Conservation (phyloP, 371 early-diverging fungal species). For the Mucor piriformis region DNA sequence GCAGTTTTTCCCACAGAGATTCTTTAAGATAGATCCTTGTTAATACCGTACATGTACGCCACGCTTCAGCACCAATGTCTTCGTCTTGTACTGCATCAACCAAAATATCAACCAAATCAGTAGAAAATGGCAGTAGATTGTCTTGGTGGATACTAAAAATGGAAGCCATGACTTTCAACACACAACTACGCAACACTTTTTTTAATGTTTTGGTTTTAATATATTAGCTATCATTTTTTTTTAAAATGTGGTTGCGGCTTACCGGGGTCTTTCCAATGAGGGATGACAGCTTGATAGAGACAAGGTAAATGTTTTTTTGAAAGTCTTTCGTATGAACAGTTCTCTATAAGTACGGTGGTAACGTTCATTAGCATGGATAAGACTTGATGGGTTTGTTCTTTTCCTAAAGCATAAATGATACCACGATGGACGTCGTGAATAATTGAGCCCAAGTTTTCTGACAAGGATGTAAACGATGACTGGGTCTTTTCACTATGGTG, state of each 20-base stretch:
- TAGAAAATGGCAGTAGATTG: background rate
- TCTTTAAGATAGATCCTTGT: constrained; percentile 24
- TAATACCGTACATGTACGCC: constrained; percentile 23
- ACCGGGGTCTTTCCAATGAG: constrained; percentile 36
- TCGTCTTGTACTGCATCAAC: constrained; percentile 7
- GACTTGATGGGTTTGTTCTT: constrained; percentile 39
- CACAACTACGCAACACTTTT: constrained; percentile 25
- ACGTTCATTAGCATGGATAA: constrained; percentile 37
- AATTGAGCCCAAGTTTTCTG: constrained; percentile 46
- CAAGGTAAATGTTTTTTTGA: constrained; percentile 37
- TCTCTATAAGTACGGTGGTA: constrained; percentile 37
- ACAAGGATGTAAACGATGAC: constrained; percentile 53
- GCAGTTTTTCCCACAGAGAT: constrained; percentile 19
- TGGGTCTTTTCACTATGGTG: constrained; percentile 30
- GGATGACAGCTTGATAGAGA: constrained; percentile 27
- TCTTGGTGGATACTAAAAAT: constrained; percentile 28
- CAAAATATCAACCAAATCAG: constrained; percentile 11
- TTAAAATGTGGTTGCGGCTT: too few species aligned
- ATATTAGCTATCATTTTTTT: too few species aligned
- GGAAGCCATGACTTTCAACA: constrained; percentile 40
- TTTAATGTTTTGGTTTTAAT: background rate
- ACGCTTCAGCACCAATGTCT: constrained; percentile 10
- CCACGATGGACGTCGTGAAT: constrained; percentile 50
- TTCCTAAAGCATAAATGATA: constrained; percentile 34
- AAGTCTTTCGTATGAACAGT: constrained; percentile 53